phyloP scores from a whole-genome alignment of 306 rosid species.

The Vigna angularis region DNA sequence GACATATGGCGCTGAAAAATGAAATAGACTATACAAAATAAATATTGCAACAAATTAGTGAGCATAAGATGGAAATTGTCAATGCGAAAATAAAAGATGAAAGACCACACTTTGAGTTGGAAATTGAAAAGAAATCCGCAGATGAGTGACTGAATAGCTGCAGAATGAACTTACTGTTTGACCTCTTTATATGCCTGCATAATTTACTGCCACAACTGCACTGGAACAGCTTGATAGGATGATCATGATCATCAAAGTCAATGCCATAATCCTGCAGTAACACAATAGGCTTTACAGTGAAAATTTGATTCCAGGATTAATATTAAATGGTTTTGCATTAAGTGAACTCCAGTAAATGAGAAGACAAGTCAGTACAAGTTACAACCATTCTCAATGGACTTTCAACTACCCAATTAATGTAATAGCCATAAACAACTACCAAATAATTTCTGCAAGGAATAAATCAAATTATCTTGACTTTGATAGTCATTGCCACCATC shows the following conservation, averaged over 20 bases:
- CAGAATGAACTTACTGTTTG: constrained; percentile 58
- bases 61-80: neutral
- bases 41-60: neutral
- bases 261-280: constrained; percentile 89
- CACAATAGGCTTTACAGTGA: constrained; percentile 29
- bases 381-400: constrained; percentile 25
- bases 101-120: neutral
- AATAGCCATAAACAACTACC: constrained; percentile 29
- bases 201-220: constrained; percentile 93
- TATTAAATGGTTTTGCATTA: constrained; percentile 12
- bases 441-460: constrained; percentile 3
- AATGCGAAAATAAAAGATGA: neutral
- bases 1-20: neutral
- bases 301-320: constrained; percentile 11
- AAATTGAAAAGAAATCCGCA: neutral
- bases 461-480: constrained; percentile 27
- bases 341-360: neutral
- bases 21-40: neutral
- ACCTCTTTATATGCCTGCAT: constrained; percentile 84
- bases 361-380: neutral
- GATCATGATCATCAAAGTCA: constrained; percentile 80
- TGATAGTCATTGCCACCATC: constrained; percentile 9
- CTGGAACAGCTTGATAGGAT: constrained; percentile 61
- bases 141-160: neutral
- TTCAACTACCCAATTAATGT: constrained; percentile 26